Evolutionary conservation across 2,329 filamentous ascomycete species (phyloP).

Genomic region (Cladophialophora chaetospira): DNA sequence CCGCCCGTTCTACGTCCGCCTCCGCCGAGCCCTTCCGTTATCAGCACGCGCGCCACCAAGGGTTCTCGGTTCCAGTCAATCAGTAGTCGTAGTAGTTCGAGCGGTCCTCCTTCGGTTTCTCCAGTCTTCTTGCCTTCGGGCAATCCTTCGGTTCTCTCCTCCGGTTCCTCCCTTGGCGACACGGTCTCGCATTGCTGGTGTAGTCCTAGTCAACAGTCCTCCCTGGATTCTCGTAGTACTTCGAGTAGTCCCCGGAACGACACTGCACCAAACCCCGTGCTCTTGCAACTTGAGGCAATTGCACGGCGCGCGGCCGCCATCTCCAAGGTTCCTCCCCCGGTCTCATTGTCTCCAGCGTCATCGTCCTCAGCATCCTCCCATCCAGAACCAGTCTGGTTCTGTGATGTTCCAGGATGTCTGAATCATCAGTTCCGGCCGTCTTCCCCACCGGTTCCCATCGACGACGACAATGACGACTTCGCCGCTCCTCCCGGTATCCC

Average conservation of each 20-base stretch:
- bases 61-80: conserved; percentile 1
- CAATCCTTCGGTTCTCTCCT: not conserved
- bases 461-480: not conserved
- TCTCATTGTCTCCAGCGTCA: not conserved
- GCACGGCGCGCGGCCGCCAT: not conserved
- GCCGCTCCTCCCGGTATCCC: not conserved
- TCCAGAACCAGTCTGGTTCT: not conserved
- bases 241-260: not conserved
- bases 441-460: not conserved
- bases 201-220: not conserved
- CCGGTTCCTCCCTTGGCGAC: not conserved
- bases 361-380: not conserved
- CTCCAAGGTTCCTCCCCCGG: not conserved
- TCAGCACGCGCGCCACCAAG: conserved; percentile 1
- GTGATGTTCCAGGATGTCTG: not conserved
- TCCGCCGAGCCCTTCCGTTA: not conserved
- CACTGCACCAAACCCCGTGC: not conserved
- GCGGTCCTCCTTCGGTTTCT: not conserved
- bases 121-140: not conserved
- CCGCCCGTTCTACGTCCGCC: not conserved
- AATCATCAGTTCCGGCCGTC: not conserved
- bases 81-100: not conserved
- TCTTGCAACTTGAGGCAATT: not conserved
- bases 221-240: not conserved
- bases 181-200: not conserved